Base-by-base conservation (phyloP, 2,329 filamentous ascomycete genomes). In the Rachicladosporium sp. region DNA sequence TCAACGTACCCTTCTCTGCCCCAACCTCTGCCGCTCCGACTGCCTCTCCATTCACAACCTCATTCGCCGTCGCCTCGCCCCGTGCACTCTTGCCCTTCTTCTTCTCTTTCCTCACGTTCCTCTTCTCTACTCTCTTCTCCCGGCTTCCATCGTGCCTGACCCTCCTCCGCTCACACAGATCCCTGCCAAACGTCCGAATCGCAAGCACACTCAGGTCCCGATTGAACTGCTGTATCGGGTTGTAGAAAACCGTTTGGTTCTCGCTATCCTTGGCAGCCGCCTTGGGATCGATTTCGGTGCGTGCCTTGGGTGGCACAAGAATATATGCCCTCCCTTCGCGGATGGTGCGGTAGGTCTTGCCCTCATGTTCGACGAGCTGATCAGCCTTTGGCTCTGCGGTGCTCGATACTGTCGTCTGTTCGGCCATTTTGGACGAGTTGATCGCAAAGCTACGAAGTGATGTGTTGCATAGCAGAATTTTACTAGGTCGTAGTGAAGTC, bases 191-290 rank as follows among this genome's bases (percentile, higher is more conserved):
- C 0, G 83, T 82, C 55, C 84, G 85, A 60, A 98, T 94, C 1
- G 86, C 86, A 10, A 98, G 72, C 19, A 95, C 85, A 44, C 86
- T 95, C 48, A 98, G 64, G 58, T 98, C 91, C 35, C 93, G 82
- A 62, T 98, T 98, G 70, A 96, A 98, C 58, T 98, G 91, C 59
- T 98, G 91, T 40, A 98, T 95, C 0, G 91, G 89, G 53, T 98
- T 98, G 71, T 98, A 98, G 57, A 98, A 98, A 41, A 98, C 93
- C 29, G 70, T 68, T 52, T 89, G 82, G 31, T 23, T 29, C 47
- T 52, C 45, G 46, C 49, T 48, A 38, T 43, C 40, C 41, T 55
- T 54, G 15, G 45, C 40, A 12, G 66, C 64, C 15, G 63, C 57
- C 44, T 67, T 64, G 1, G 64, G 60, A 61, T 72, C 56, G 48